Evolutionary conservation across 352 stramenopile species (phyloP).

Genomic region (Phytophthora agathidicida): DNA sequence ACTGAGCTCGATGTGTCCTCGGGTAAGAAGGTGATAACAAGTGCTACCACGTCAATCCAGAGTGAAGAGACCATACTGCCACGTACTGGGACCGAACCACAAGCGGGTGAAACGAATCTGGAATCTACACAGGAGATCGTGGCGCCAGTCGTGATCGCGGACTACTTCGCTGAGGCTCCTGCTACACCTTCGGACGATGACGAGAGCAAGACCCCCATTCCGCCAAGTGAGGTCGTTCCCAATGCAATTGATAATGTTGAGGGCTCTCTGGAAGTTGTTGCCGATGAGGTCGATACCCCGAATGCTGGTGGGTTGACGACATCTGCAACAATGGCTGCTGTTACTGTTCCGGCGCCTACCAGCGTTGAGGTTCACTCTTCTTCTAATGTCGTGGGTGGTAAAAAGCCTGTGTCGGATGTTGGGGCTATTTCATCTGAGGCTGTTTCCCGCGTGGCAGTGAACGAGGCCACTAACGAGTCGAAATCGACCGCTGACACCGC

Average conservation of each 20-base stretch:
- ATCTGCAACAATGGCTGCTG: conserved; percentile 1
- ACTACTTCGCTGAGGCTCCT: conserved; percentile 14
- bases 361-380: too few species aligned
- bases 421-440: conserved; percentile 26
- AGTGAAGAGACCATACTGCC: background rate
- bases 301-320: background rate
- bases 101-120: background rate
- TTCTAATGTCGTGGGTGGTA: too few species aligned
- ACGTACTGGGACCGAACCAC: conserved; percentile 4
- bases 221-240: background rate
- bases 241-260: too few species aligned
- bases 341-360: background rate
- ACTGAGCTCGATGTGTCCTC: background rate
- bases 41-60: background rate
- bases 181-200: background rate
- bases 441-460: too few species aligned
- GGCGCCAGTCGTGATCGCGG: conserved; percentile 4
- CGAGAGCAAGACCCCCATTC: conserved; percentile 4
- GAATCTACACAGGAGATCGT: conserved; percentile 8
- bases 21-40: background rate
- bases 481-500: too few species aligned
- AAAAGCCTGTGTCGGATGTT: conserved; percentile 20
- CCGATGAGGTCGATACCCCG: background rate
- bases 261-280: background rate
- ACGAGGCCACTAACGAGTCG: too few species aligned